Percentiles rank a stretch among this genome's conserved stretches.
Evolutionary conservation across 495 filamentous ascomycete species (phyloP).

Genomic region (Annulohypoxylon stygium): DNA sequence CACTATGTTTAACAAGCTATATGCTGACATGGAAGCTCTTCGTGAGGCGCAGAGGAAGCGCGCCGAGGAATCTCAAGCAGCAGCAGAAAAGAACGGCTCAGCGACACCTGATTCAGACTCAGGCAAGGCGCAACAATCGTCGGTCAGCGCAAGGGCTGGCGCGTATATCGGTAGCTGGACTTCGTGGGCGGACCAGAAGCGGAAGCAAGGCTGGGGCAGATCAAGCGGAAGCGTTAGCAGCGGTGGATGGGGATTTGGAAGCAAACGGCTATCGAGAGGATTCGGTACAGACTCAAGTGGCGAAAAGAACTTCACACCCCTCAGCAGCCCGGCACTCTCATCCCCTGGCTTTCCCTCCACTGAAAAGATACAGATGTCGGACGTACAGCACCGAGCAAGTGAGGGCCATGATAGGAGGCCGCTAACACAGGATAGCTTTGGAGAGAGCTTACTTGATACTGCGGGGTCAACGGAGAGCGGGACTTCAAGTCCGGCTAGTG

Average conservation of each 20-base stretch:
- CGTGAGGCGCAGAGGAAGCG: slow-evolving; percentile 83
- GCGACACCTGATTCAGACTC: slow-evolving; percentile 66
- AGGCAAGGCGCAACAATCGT: slow-evolving; percentile 74
- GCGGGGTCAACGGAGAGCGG: slow-evolving; percentile 48
- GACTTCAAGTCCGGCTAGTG: slow-evolving; percentile 49
- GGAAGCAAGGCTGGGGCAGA: slow-evolving; percentile 71
- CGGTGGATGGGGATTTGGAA: slow-evolving; percentile 56
- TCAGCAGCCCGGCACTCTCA: slow-evolving; percentile 47
- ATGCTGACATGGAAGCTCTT: slow-evolving; percentile 88
- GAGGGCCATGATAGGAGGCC: slow-evolving; percentile 46
- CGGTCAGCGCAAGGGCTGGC: slow-evolving; percentile 79
- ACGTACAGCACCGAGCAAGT: slow-evolving; percentile 34
- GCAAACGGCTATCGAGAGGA: slow-evolving; percentile 44
- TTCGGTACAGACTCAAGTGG: slow-evolving; percentile 46
- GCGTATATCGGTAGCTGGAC: slow-evolving; percentile 96
- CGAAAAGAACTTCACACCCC: slow-evolving; percentile 53
- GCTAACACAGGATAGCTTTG: slow-evolving; percentile 55
- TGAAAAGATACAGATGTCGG: slow-evolving; percentile 48
- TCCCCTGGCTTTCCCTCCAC: slow-evolving; percentile 38
- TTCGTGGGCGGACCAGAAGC: slow-evolving; percentile 92
- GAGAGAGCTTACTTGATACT: slow-evolving; percentile 58
- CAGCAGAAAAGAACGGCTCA: slow-evolving; percentile 46
- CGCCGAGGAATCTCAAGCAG: slow-evolving; percentile 67
- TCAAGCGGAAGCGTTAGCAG: slow-evolving; percentile 46
- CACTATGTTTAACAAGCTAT: slow-evolving; percentile 85